Percentiles rank a stretch among this genome's conserved stretches.
These are phyloP conservation scores for Fusarium sp. DNA, from an alignment of 2,329 filamentous ascomycete species.

Conservation along the genomic window DNA sequence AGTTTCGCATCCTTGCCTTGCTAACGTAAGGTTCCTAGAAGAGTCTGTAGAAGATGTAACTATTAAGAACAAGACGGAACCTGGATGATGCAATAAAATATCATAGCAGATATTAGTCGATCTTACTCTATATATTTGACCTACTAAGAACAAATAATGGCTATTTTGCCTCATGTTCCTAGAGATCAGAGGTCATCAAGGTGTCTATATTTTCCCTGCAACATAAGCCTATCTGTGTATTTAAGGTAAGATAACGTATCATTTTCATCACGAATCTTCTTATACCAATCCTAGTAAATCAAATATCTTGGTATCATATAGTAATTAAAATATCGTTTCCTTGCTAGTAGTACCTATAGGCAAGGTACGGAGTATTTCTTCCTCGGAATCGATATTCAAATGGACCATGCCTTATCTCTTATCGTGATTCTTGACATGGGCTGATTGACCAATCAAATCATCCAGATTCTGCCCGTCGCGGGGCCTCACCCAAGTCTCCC, in stretches of 20 bases:
- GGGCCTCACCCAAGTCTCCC: conserved; percentile 35
- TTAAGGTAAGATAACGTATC: background rate
- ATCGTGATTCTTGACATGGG: conserved; percentile 3
- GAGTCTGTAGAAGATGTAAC: background rate
- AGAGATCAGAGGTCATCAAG: background rate
- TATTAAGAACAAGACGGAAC: background rate
- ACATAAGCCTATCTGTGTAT: background rate
- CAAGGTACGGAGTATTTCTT: background rate
- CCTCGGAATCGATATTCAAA: background rate
- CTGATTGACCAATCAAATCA: conserved; percentile 34
- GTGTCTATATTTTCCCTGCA: background rate
- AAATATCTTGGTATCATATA: background rate
- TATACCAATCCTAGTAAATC: background rate
- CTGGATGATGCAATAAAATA: background rate
- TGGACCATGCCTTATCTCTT: conserved; percentile 26
- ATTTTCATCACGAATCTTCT: background rate
- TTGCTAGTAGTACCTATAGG: background rate
- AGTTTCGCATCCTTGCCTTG: background rate
- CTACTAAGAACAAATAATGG: background rate
- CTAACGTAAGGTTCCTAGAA: background rate
- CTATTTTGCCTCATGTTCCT: background rate
- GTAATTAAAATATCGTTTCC: background rate
- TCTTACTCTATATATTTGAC: background rate
- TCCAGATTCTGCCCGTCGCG: conserved; percentile 13
- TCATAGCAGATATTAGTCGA: background rate